phyloP scores from a whole-genome alignment of 192 early-diverging fungal genomes.

The Funneliformis mosseae region DNA sequence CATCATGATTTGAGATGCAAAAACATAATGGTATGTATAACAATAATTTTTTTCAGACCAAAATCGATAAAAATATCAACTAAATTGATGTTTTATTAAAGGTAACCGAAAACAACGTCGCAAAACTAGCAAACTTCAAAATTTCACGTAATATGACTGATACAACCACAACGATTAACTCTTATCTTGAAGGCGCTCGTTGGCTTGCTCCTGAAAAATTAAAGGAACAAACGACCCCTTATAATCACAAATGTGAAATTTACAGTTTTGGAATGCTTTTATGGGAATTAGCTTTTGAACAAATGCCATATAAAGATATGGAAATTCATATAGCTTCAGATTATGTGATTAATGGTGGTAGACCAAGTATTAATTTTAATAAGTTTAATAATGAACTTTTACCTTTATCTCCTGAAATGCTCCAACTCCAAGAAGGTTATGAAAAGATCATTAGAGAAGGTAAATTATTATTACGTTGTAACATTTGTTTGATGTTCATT shows the following conservation, averaged over 20 bases:
- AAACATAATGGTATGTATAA: constrained; percentile 23
- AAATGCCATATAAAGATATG: background rate
- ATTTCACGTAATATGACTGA: background rate
- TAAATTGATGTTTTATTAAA: background rate
- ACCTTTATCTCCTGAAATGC: background rate
- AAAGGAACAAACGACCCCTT: background rate
- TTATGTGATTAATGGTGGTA: background rate
- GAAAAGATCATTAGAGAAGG: background rate
- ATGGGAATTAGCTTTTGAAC: constrained; percentile 14
- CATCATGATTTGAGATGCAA: constrained; percentile 28
- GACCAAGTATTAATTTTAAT: background rate
- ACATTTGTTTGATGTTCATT: background rate
- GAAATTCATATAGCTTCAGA: background rate
- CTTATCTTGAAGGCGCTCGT: background rate
- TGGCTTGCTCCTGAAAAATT: constrained; percentile 34
- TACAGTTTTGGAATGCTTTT: constrained; percentile 20
- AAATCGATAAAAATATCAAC: too few species aligned
- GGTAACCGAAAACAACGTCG: constrained; percentile 6
- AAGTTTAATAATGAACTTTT: too few species aligned
- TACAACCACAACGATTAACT: background rate
- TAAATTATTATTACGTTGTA: background rate
- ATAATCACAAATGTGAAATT: constrained; percentile 33
- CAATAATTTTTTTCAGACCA: too few species aligned
- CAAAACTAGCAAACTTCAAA: constrained; percentile 30
- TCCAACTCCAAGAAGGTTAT: constrained; percentile 10